phyloP scores from a whole-genome alignment of 768 basidiomycete genomes.

The Trametes maxima region DNA sequence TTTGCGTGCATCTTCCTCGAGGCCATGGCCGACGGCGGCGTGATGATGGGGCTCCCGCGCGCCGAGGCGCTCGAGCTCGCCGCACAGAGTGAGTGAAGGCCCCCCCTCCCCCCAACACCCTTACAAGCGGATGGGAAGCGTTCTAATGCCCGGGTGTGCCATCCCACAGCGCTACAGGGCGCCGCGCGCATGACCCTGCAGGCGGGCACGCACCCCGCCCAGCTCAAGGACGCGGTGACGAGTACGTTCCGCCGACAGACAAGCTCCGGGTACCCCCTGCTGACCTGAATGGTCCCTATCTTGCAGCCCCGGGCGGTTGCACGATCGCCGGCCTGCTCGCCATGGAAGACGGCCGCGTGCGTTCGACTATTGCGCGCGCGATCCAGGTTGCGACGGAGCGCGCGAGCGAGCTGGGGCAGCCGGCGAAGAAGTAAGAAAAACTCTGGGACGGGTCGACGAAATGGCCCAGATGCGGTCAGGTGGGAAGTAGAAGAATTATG shows the following conservation, averaged over 20 bases:
- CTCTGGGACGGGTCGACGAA: neutral
- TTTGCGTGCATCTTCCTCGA: conserved; percentile 97
- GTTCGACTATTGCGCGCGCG: conserved; percentile 92
- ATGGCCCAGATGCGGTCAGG: too few species aligned
- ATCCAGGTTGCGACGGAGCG: conserved; percentile 94
- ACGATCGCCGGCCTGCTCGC: conserved; percentile 97
- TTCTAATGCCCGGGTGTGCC: neutral
- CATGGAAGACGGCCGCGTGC: conserved; percentile 90
- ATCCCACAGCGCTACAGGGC: conserved; percentile 80
- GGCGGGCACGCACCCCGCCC: conserved; percentile 88
- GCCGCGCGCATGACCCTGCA: conserved; percentile 95
- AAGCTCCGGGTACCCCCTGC: neutral
- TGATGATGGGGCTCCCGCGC: conserved; percentile 99
- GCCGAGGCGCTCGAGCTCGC: conserved; percentile 94
- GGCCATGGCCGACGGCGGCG: conserved; percentile 98
- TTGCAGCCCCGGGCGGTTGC: conserved; percentile 91
- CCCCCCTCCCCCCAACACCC: neutral
- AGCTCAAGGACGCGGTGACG: conserved; percentile 96
- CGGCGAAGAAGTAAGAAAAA: conserved; percentile 49
- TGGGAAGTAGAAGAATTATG: neutral
- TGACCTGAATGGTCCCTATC: conserved; percentile 1
- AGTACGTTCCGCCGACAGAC: conserved; percentile 55
- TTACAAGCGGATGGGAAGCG: neutral
- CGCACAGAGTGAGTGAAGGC: conserved; percentile 74
- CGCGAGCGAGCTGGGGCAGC: conserved; percentile 83